phyloP scores from a whole-genome alignment of 768 basidiomycete genomes.

The Tulasnella sp. region DNA sequence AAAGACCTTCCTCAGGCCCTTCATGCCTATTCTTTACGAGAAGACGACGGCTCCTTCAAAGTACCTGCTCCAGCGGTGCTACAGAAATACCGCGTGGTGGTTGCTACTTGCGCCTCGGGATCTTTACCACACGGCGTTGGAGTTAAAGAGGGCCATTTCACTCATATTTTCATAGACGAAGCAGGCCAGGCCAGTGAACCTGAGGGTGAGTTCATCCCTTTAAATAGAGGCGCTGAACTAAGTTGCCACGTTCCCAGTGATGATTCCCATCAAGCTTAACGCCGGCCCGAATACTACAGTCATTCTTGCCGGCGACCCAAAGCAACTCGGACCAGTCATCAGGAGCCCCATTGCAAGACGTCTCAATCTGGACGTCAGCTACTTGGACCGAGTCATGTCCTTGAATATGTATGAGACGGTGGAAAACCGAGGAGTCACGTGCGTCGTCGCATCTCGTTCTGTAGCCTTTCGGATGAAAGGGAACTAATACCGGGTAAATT shows the following conservation, averaged over 20 bases:
- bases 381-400: slow-evolving; percentile 18
- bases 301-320: slow-evolving; percentile 42
- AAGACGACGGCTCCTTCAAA: slow-evolving; percentile 44
- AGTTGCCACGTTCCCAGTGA: slow-evolving; percentile 36
- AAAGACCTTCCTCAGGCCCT: slow-evolving; percentile 44
- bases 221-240: neutral
- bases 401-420: slow-evolving; percentile 35
- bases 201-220: slow-evolving; percentile 35
- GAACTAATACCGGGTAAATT: neutral
- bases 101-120: slow-evolving; percentile 57
- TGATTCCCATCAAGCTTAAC: slow-evolving; percentile 44
- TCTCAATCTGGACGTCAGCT: slow-evolving; percentile 16
- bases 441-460: neutral
- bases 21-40: slow-evolving; percentile 41
- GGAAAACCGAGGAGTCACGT: slow-evolving; percentile 38
- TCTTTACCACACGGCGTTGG: slow-evolving; percentile 50
- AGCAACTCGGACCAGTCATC: slow-evolving; percentile 35
- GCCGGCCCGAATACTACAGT: slow-evolving; percentile 40
- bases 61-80: slow-evolving; percentile 47
- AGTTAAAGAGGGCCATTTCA: slow-evolving; percentile 52
- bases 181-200: slow-evolving; percentile 64
- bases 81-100: slow-evolving; percentile 49
- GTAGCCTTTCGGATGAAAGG: neutral
- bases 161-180: slow-evolving; percentile 61
- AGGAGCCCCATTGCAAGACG: neutral